Evolutionary conservation across 208 protist species (phyloP).

Genomic region (Trypanosoma avium): DNA sequence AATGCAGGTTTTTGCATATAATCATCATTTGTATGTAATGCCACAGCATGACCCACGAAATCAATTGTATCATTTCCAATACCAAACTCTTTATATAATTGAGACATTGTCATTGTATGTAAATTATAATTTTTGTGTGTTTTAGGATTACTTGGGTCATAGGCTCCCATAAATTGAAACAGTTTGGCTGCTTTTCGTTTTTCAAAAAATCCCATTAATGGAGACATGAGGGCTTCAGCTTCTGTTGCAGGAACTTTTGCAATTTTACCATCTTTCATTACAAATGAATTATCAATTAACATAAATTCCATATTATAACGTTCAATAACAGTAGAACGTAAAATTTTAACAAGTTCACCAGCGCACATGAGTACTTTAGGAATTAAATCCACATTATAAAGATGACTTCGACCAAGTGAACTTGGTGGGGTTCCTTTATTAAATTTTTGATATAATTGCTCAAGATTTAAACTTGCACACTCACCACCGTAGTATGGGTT

Average conservation of each 20-base stretch:
- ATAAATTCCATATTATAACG: constrained; percentile 99
- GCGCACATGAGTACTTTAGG: constrained; percentile 99
- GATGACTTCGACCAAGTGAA: constrained; percentile 89
- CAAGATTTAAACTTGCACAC: constrained; percentile 98
- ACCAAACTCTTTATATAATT: constrained; percentile 96
- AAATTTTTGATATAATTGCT: constrained; percentile 97
- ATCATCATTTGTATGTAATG: constrained; percentile 87
- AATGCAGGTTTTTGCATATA: constrained; percentile 94
- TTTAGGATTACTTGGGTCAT: constrained; percentile 84
- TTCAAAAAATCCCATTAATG: constrained; percentile 98
- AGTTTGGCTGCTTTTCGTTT: constrained; percentile 96
- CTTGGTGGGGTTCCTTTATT: constrained; percentile 72
- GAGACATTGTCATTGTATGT: constrained; percentile 81
- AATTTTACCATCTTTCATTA: constrained; percentile 95
- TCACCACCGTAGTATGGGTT: constrained; percentile 99
- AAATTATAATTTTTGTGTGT: constrained; percentile 94
- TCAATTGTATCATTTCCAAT: constrained; percentile 94
- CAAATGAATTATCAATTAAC: constrained; percentile 97
- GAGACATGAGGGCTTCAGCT: constrained; percentile 95
- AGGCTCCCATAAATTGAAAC: constrained; percentile 90
- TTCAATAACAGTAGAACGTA: constrained; percentile 97
- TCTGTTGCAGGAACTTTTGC: constrained; percentile 98
- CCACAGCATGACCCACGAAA: constrained; percentile 98
- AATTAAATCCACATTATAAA: constrained; percentile 99
- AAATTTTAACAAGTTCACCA: constrained; percentile 97